Evolutionary conservation across 2,329 filamentous ascomycete species (phyloP).

Genomic region (Alternaria arborescens): DNA sequence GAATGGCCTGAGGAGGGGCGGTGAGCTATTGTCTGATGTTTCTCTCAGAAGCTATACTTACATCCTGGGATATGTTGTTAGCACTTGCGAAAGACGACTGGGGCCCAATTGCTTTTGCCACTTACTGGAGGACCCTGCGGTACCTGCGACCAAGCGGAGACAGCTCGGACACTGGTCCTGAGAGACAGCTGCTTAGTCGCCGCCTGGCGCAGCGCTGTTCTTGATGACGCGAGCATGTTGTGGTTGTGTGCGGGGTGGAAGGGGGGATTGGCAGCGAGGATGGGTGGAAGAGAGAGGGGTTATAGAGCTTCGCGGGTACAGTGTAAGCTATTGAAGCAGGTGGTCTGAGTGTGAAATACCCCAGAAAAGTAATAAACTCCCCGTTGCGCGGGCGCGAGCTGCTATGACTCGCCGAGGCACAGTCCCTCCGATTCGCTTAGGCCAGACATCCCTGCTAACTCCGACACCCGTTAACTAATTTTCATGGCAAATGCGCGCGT

Average conservation of each 20-base stretch:
- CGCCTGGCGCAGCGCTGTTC: conserved; percentile 51
- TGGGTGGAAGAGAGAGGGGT: conserved; percentile 19
- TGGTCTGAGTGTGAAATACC: conserved; percentile 39
- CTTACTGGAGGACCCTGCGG: conserved; percentile 93
- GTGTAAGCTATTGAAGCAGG: conserved; percentile 24
- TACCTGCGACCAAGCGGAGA: conserved; percentile 89
- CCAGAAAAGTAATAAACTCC: conserved; percentile 36
- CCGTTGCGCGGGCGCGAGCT: conserved; percentile 28
- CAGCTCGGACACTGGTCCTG: conserved; percentile 63
- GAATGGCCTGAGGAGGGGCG: conserved; percentile 69
- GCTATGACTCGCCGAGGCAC: conserved; percentile 19
- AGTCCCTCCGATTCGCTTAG: conserved; percentile 28
- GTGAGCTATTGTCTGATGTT: conserved; percentile 27
- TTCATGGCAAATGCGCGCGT: conserved; percentile 25
- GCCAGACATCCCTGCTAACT: conserved; percentile 21
- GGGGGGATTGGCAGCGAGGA: conserved; percentile 12
- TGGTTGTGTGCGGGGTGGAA: conserved; percentile 17
- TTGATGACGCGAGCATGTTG: conserved; percentile 50
- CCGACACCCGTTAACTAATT: conserved; percentile 27
- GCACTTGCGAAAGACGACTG: conserved; percentile 25
- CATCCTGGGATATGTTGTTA: conserved; percentile 46
- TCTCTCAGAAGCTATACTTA: conserved; percentile 26
- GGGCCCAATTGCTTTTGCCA: conserved; percentile 33
- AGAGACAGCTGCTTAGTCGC: conserved; percentile 46
- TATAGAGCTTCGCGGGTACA: conserved; percentile 14